Conservation (phyloP, 1,139 yeast genomes). For the Kazachstania sp. region DNA sequence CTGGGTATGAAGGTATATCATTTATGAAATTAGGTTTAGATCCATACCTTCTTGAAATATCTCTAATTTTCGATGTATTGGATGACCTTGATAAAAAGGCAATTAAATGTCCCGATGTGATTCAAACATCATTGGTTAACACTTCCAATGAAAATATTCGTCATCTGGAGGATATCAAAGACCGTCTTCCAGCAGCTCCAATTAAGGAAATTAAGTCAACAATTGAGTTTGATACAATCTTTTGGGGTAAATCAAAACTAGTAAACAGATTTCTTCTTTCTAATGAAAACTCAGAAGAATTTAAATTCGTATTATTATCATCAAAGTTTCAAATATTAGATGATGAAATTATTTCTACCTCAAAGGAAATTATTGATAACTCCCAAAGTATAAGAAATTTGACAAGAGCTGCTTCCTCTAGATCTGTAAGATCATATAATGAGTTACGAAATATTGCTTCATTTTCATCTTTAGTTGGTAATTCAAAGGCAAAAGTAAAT, state of each 20-base stretch:
- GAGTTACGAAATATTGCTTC: slow-evolving; percentile 10
- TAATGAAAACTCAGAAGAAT: slow-evolving; percentile 38
- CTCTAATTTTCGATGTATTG: slow-evolving; percentile 48
- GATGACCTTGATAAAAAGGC: slow-evolving; percentile 22
- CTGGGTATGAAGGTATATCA: slow-evolving; percentile 39
- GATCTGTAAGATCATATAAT: slow-evolving; percentile 15
- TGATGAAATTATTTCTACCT: slow-evolving; percentile 21
- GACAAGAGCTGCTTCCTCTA: slow-evolving; percentile 8
- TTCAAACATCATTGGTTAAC: slow-evolving; percentile 3
- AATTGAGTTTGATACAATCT: slow-evolving; percentile 32
- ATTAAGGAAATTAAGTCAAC: slow-evolving; percentile 9
- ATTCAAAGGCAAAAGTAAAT: background rate
- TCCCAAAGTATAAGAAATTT: slow-evolving; percentile 5
- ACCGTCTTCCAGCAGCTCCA: background rate
- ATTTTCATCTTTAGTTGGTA: slow-evolving; percentile 5
- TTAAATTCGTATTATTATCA: slow-evolving; percentile 33
- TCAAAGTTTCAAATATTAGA: slow-evolving; percentile 24
- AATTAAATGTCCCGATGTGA: slow-evolving; percentile 1
- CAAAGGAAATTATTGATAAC: slow-evolving; percentile 18
- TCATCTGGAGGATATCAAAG: background rate
- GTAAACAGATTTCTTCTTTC: slow-evolving; percentile 37
- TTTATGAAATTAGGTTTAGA: slow-evolving; percentile 60
- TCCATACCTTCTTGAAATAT: slow-evolving; percentile 53
- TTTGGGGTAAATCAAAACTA: slow-evolving; percentile 31
- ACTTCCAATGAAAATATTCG: background rate